A percentile compares a stretch with the other conserved stretches of the same genome.
phyloP scores from a whole-genome alignment of 1,139 yeast species.

The Kodamaea arcana region DNA sequence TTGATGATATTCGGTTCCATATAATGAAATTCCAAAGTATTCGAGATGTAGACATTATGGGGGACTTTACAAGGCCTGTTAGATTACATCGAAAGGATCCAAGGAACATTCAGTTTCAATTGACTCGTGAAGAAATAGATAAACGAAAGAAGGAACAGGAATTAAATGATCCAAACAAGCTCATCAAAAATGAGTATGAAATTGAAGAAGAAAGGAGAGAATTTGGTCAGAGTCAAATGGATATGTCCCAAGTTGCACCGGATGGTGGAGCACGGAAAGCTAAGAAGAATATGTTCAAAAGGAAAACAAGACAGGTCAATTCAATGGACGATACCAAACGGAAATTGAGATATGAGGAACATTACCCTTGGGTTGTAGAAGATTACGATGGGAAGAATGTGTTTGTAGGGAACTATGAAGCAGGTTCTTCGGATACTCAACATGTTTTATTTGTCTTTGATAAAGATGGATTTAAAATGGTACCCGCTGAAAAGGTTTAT shows the following conservation, averaged over 20 bases:
- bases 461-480: conserved; percentile 84
- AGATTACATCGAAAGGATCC: conserved; percentile 92
- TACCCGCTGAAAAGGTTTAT: conserved; percentile 92
- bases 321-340: conserved; percentile 78
- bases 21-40: conserved; percentile 76
- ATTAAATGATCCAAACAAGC: conserved; percentile 20
- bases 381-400: conserved; percentile 93
- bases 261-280: conserved; percentile 85
- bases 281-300: conserved; percentile 59
- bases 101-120: conserved; percentile 78
- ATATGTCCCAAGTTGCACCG: conserved; percentile 78
- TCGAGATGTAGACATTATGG: conserved; percentile 64
- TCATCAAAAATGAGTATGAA: conserved; percentile 11
- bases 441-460: conserved; percentile 85
- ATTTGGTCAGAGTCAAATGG: conserved; percentile 7
- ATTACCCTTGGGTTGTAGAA: conserved; percentile 96
- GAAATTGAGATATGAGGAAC: conserved; percentile 86
- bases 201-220: conserved; percentile 8
- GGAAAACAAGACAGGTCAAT: conserved; percentile 81
- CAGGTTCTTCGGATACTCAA: conserved; percentile 77
- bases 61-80: conserved; percentile 75
- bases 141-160: conserved; percentile 50
- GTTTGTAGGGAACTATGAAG: conserved; percentile 95
- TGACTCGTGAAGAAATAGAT: conserved; percentile 60
- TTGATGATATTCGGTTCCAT: conserved; percentile 74